Evolutionary conservation across 768 basidiomycete genomes (phyloP).

Genomic region (Termitomyces sp.): DNA sequence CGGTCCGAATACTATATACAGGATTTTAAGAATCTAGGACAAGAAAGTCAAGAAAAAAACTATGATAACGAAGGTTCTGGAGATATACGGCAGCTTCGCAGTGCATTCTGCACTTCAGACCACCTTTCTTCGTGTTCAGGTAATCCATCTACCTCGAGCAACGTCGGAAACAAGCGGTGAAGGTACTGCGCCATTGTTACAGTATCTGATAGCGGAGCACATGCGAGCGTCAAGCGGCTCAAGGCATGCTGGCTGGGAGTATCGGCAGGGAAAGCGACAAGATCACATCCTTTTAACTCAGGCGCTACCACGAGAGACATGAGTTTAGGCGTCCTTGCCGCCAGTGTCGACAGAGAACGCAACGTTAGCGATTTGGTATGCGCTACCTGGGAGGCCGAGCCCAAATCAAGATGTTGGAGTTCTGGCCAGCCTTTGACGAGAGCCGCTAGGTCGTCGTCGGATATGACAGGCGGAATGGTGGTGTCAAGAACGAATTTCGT

Average conservation of each 20-base stretch:
- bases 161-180: conserved; percentile 33
- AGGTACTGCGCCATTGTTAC: conserved; percentile 25
- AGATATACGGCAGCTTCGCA: conserved; percentile 1
- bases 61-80: neutral
- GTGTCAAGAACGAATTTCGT: conserved; percentile 35
- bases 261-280: neutral
- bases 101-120: conserved; percentile 11
- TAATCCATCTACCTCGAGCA: conserved; percentile 32
- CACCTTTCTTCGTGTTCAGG: conserved; percentile 28
- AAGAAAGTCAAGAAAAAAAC: conserved; percentile 1
- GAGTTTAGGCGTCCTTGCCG: conserved; percentile 23
- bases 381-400: conserved; percentile 19
- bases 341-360: conserved; percentile 23
- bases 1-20: too few relatives aligned
- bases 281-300: conserved; percentile 11
- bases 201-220: conserved; percentile 25
- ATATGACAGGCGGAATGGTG: conserved; percentile 33
- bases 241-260: conserved; percentile 23
- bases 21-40: conserved; percentile 5
- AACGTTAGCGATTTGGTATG: conserved; percentile 21
- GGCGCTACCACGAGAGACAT: conserved; percentile 29
- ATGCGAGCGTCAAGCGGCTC: conserved; percentile 30
- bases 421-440: conserved; percentile 43
- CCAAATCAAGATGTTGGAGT: conserved; percentile 40
- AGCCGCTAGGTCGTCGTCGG: conserved; percentile 34